phyloP scores from a whole-genome alignment of 2,329 filamentous ascomycete species.

The Remersonia thermophila region DNA sequence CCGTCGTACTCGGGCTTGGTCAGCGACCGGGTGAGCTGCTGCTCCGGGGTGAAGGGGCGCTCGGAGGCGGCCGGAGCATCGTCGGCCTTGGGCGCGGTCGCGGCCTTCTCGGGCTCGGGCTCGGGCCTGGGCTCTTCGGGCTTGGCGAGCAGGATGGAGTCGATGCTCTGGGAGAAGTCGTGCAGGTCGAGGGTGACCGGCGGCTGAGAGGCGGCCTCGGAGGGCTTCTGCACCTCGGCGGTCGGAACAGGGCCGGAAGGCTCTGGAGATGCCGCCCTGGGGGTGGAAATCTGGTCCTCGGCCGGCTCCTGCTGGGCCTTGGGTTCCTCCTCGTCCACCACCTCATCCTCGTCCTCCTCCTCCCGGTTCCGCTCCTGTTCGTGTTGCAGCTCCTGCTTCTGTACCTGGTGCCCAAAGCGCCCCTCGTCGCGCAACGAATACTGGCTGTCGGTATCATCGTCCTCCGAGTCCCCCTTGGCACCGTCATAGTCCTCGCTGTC shows the following conservation, averaged over 20 bases:
- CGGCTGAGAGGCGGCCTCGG: neutral
- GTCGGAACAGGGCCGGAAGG: neutral
- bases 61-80: slow-evolving; percentile 22
- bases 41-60: slow-evolving; percentile 37
- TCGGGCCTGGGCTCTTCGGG: slow-evolving; percentile 26
- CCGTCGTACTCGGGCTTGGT: slow-evolving; percentile 54
- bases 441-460: slow-evolving; percentile 40
- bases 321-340: neutral
- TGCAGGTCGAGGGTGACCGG: too few relatives aligned
- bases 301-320: slow-evolving; percentile 13
- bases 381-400: slow-evolving; percentile 13
- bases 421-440: slow-evolving; percentile 32
- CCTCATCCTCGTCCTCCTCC: too few relatives aligned
- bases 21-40: slow-evolving; percentile 24
- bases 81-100: slow-evolving; percentile 26
- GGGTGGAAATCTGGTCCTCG: slow-evolving; percentile 40
- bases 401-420: slow-evolving; percentile 2
- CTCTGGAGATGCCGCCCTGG: slow-evolving; percentile 32
- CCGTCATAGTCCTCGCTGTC: slow-evolving; percentile 21
- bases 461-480: slow-evolving; percentile 15
- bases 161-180: neutral
- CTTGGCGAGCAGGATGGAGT: slow-evolving; percentile 22
- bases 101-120: slow-evolving; percentile 21
- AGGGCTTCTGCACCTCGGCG: neutral
- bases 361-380: too few relatives aligned